These are phyloP conservation scores for Geotrichum cucujoidarum DNA, from an alignment of 1,139 yeast genomes.

Conservation along the genomic window DNA sequence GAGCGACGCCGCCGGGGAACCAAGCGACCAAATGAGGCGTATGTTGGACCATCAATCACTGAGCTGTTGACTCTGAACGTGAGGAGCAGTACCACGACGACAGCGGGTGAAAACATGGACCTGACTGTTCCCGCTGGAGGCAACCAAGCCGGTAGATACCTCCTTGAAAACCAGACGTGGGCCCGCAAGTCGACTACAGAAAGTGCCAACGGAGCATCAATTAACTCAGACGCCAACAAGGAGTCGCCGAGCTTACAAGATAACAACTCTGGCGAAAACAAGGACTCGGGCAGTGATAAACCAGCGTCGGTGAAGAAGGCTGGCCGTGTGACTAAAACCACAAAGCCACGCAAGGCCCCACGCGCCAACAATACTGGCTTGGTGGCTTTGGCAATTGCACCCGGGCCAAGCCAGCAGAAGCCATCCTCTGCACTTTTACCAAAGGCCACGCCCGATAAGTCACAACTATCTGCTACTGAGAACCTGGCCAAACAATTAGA, in stretches of 20 bases:
- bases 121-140: neutral
- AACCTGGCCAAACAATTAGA: neutral
- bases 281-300: neutral
- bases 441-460: neutral
- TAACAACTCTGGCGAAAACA: conserved; percentile 3
- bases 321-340: conserved; percentile 5
- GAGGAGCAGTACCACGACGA: neutral
- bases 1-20: conserved; percentile 8
- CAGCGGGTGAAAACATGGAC: neutral
- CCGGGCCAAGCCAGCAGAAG: neutral
- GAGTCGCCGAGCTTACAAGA: neutral
- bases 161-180: neutral
- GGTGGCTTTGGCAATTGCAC: neutral
- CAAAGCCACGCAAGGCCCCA: neutral
- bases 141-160: neutral
- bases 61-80: conserved; percentile 13
- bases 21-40: conserved; percentile 13
- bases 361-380: neutral
- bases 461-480: neutral
- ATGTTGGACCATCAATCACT: conserved; percentile 17
- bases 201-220: neutral
- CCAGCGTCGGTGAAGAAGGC: neutral
- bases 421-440: no score
- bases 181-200: neutral
- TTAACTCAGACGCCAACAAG: neutral